Base-by-base conservation (phyloP, 225 moss, liverwort and hornwort genomes). In the Marchantia paleacea region DNA sequence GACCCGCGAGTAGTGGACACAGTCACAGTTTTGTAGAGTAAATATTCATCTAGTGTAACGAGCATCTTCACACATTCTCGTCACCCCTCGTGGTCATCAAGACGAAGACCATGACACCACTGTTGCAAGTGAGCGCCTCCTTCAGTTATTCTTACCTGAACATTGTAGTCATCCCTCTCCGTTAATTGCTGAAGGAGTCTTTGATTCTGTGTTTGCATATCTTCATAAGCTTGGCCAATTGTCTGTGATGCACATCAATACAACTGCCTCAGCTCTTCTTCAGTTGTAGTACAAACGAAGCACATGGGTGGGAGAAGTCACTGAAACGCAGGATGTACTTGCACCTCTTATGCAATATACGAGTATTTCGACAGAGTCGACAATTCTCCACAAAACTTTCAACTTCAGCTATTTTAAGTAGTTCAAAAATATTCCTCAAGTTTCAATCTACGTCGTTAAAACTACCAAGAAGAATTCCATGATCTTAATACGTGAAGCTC, bases 201-300 rank as follows among this genome's bases (percentile, higher is more conserved):
- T 82, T 93, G 91, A 89, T 94, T 97, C 82, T 94, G 97, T 60
- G 93, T 92, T 83, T 97, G 97, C 94, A 97, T 94, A 28, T 94
- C 97, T 89, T 97, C 97, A 78, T 97, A 97, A 19, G 94, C 97
- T 91, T 94, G 97, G 77, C 97, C 97, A 86, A 97, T 97, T 74
- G 92, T 91, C 94, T 97, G 85, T 52, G 14, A 78, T 66, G 52
- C 15, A 65, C 8, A 66, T 8, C 57, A 0, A 54, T 22, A 30
- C 14, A 60, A 55, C 11, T 0, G 5, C 0, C 26, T 74, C 28
- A 54, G 22, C 51, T 55, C 16, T 55, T 53, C 52, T 31, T 18
- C 12, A 31, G 5, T 39, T 13, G 2, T 31, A 69, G 12, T 7
- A 18, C 25, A 69, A 13, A 15, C 7, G 3, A 31, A 39, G 14